Base-by-base conservation (phyloP, 73 alveolate species). In the Diophrys appendiculata region DNA sequence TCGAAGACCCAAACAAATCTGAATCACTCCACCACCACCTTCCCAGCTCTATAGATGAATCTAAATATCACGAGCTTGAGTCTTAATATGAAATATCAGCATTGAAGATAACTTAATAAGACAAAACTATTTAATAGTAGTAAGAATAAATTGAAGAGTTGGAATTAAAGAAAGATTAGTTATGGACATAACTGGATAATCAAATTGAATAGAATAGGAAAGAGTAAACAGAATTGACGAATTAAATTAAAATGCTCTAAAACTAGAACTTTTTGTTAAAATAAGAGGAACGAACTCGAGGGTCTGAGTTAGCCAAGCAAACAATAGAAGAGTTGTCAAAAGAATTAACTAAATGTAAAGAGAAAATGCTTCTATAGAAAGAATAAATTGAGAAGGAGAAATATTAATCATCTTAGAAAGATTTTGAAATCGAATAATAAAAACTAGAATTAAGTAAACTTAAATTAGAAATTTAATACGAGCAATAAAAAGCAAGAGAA, bases 241-340 rank as follows among this genome's bases (percentile, higher is more conserved):
- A 68, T 24, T 43, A 79, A 33, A 69, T 69, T 1, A 69, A 70
- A 31, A 81, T 69, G 1, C 75, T 69, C 33, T 52, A 79, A 30
- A 76, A 69, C 32, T 31, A 69, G 75, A 69, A 69, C 54, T 79
- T 35, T 43, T 25, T 18, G 34, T 33, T 79, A 2, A 54, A 79
- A 33, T 8, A 65, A n/a, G 81, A 69, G 26, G 30, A 0, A 5
- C 54, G 52, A 29, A 33, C 68, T 22, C 14, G 81, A 29, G 26
- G 43, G 33, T 69, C 32, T 73, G 80, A 68, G 18, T 18, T 27
- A 23, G 80, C 53, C n/a, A 69, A 68, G 68, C 28, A 54, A 69
- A 69, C 78, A 22, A 35, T 79, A 23, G 73, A 79, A 56, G 81
- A 79, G 22, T 53, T 35, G n/a, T n/a, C 80, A 26, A 74, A 34